Base-by-base conservation (phyloP, 2,329 filamentous ascomycete species). In the Fusarium sp. region DNA sequence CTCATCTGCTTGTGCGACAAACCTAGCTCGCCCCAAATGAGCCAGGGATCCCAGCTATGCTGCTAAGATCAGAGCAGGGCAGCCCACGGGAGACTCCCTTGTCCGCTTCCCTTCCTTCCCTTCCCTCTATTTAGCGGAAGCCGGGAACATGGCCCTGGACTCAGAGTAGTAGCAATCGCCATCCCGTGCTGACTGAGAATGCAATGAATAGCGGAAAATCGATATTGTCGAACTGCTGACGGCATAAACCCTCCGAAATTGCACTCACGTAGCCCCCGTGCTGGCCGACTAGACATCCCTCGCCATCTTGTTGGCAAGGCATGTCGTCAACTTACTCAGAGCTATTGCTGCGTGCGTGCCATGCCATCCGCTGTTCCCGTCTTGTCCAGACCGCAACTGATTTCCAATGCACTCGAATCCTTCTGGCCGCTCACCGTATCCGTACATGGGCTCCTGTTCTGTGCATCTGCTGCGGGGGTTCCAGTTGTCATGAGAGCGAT, bases 161-260 rank as follows among this genome's bases (percentile, higher is more conserved):
- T 49, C 36, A 33, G 16, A 59, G 54, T 29, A 20, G 31, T 18
- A 42, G 4, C 42, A 38, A 46, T 34, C 16, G 42, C 42, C 23
- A 44, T 58, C 23, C 38, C 38, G 25, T 44, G 56, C 42, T 49
- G 40, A 46, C 40, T 31, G 27, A 58, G 56, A 25, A 58, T 58
- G 51, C 38, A 46, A 44, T 46, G 20, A 49, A 36, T 31, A 55
- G 16, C 29, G 36, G 50, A 25, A 38, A 56, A 46, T 49, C 38
- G 25, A 36, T 46, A 46, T 36, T 49, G 29, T 56, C 38, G 6
- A 27, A 13, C 20, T 46, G 13, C 38, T 53, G 31, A 27, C 65
- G 55, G 65, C 64, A 64, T 67, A 49, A 64, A 59, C 34, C 20
- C 54, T 67, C 65, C 63, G 64, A 67, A 62, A 68, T 68, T 63